A percentile compares a stretch with the other conserved stretches of the same genome.
Evolutionary conservation across 2,329 filamentous ascomycete species (phyloP).

Genomic region (Xylariaceae sp.): DNA sequence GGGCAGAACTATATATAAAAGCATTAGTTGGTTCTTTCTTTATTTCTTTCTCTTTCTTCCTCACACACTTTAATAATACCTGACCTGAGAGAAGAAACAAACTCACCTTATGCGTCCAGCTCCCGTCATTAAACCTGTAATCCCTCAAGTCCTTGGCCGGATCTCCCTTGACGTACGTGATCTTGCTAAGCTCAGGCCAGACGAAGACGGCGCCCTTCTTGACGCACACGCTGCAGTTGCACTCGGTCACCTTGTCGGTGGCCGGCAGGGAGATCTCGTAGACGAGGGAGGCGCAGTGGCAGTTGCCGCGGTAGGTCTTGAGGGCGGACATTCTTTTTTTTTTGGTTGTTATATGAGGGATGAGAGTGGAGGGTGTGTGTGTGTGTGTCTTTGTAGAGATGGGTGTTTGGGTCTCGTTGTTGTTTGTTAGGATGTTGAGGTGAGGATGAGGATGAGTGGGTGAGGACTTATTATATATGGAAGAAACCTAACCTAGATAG

Average conservation of each 20-base stretch:
- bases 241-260: slow-evolving; percentile 49
- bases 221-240: slow-evolving; percentile 63
- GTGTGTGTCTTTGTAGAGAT: background rate
- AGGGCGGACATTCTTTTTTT: slow-evolving; percentile 22
- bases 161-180: slow-evolving; percentile 44
- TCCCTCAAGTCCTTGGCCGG: slow-evolving; percentile 34
- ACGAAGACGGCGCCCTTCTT: slow-evolving; percentile 42
- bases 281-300: slow-evolving; percentile 51
- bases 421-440: no score
- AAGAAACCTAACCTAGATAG: no score
- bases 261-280: slow-evolving; percentile 50
- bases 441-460: background rate
- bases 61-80: background rate
- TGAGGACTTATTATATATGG: background rate
- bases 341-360: slow-evolving; percentile 1
- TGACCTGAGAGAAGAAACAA: background rate
- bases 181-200: slow-evolving; percentile 26
- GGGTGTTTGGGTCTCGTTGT: no score
- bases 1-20: slow-evolving; percentile 42
- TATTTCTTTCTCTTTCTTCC: slow-evolving; percentile 3
- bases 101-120: slow-evolving; percentile 38
- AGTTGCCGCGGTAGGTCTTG: slow-evolving; percentile 50
- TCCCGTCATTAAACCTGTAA: slow-evolving; percentile 32
- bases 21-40: slow-evolving; percentile 3
- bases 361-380: background rate